Conservation (phyloP, 2,329 filamentous ascomycete genomes). For the Alternaria atra region DNA sequence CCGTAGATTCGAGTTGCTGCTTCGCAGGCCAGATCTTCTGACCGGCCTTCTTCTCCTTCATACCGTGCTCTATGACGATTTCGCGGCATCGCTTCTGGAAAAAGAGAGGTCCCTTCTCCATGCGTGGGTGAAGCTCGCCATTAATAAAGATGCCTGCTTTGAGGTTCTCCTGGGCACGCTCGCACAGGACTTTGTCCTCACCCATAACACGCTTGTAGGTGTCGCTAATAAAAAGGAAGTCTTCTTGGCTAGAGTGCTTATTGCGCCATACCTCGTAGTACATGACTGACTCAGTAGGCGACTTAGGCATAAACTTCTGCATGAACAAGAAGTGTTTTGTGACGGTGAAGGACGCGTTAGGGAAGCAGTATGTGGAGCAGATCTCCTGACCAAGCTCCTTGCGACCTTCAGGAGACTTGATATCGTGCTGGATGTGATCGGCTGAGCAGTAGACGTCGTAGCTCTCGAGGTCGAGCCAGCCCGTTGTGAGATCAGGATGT, state of each 20-base stretch:
- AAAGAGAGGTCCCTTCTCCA: constrained; percentile 67
- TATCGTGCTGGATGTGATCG: constrained; percentile 46
- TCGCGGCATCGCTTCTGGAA: constrained; percentile 65
- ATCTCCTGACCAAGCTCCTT: constrained; percentile 38
- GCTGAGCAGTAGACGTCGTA: constrained; percentile 54
- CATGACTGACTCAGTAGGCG: constrained; percentile 63
- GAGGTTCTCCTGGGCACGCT: constrained; percentile 67
- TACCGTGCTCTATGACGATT: constrained; percentile 58
- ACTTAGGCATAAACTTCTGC: constrained; percentile 67
- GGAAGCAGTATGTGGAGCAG: constrained; percentile 44
- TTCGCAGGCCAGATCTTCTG: constrained; percentile 64
- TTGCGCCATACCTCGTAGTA: constrained; percentile 71
- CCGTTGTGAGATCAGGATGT: constrained; percentile 65
- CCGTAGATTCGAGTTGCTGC: constrained; percentile 36
- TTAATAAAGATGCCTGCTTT: constrained; percentile 69
- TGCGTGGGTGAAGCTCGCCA: constrained; percentile 68
- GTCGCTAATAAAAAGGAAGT: constrained; percentile 65
- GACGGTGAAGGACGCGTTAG: constrained; percentile 43
- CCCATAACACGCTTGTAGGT: constrained; percentile 72
- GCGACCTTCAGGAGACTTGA: constrained; percentile 38
- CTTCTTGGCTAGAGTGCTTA: constrained; percentile 66
- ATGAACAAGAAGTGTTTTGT: constrained; percentile 68
- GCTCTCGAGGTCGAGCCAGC: constrained; percentile 64
- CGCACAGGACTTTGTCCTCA: constrained; percentile 71
- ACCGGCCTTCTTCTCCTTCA: constrained; percentile 56